Percentiles rank a stretch among this genome's conserved stretches.
Evolutionary conservation across 441 rosid species (phyloP).

Genomic region (Codiaeum variegatum): DNA sequence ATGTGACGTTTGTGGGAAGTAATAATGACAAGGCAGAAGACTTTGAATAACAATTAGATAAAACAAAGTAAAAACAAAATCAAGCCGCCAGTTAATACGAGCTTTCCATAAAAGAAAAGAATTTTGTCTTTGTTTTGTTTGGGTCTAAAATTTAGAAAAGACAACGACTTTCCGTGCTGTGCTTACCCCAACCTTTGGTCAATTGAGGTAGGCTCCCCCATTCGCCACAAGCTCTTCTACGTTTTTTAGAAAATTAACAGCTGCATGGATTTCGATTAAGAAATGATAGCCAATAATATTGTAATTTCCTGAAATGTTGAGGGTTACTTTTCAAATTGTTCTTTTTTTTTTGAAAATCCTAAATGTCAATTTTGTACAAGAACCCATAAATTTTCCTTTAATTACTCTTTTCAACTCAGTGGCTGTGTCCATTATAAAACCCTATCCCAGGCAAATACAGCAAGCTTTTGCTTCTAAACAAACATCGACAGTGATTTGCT

Average conservation of each 20-base stretch:
- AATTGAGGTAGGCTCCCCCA: neutral
- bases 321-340: neutral
- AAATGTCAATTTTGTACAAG: too few species aligned
- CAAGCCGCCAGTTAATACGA: slow-evolving; percentile 1
- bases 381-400: too few species aligned
- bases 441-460: too few species aligned
- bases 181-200: neutral
- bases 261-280: neutral
- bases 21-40: neutral
- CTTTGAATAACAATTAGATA: neutral
- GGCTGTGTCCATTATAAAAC: too few species aligned
- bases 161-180: neutral
- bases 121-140: neutral
- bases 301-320: neutral
- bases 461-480: neutral
- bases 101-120: neutral
- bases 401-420: too few species aligned
- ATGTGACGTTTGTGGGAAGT: too few species aligned
- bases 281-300: neutral
- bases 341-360: too few species aligned
- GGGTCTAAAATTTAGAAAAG: neutral
- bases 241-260: too few species aligned
- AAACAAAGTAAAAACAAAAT: neutral
- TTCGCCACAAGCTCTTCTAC: neutral
- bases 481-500: neutral